These are phyloP conservation scores for Vachellia pachyceras DNA, from an alignment of 306 rosid species.

Conservation along the genomic window DNA sequence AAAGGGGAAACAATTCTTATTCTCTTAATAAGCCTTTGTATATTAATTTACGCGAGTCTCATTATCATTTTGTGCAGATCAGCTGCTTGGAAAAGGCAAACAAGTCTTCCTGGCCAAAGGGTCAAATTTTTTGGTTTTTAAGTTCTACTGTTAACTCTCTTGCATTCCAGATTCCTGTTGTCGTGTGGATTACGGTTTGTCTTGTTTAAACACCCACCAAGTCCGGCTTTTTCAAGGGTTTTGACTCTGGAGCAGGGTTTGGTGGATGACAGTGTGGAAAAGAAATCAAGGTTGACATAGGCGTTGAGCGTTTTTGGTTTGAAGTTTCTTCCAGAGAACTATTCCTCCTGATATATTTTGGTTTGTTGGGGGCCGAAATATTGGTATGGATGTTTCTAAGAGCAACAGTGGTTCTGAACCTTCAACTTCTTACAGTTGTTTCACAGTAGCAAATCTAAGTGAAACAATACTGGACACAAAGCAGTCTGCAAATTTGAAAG, in stretches of 20 bases:
- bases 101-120: conserved; percentile 39
- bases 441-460: conserved; percentile 61
- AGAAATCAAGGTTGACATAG: conserved; percentile 34
- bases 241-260: conserved; percentile 37
- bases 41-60: conserved; percentile 34
- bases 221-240: conserved; percentile 35
- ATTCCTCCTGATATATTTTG: conserved; percentile 38
- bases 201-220: conserved; percentile 33
- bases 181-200: conserved; percentile 39
- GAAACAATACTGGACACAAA: conserved; percentile 67
- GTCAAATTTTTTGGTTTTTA: conserved; percentile 23
- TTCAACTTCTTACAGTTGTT: conserved; percentile 58
- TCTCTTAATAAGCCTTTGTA: conserved; percentile 10
- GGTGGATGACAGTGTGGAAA: conserved; percentile 28
- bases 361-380: conserved; percentile 39
- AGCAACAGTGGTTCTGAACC: conserved; percentile 52
- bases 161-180: conserved; percentile 32
- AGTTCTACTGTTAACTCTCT: conserved; percentile 12
- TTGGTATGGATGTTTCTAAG: conserved; percentile 78
- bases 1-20: background rate
- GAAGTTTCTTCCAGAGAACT: conserved; percentile 14
- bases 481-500: conserved; percentile 60
- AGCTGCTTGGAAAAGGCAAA: conserved; percentile 36
- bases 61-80: conserved; percentile 53
- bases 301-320: conserved; percentile 9